Conservation (phyloP, 352 stramenopile species). For the Phytophthora multivora region DNA sequence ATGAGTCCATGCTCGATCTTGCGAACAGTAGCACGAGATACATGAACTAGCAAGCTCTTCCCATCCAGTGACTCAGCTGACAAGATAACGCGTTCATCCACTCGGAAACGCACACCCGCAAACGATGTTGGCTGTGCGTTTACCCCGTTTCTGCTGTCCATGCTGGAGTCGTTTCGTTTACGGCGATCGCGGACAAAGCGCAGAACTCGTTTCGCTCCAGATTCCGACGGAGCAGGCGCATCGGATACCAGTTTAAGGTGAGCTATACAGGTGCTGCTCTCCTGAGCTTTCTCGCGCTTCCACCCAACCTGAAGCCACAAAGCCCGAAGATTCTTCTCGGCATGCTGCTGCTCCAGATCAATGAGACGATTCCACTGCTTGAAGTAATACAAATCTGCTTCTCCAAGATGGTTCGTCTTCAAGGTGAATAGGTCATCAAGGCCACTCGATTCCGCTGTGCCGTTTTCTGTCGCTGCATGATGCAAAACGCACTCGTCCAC, state of each 20-base stretch:
- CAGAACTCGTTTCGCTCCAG: conserved; percentile 44
- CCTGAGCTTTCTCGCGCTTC: conserved; percentile 58
- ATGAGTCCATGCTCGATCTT: conserved; percentile 55
- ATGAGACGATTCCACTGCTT: conserved; percentile 75
- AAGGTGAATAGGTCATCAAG: conserved; percentile 70
- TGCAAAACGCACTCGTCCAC: conserved; percentile 86
- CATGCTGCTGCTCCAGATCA: conserved; percentile 77
- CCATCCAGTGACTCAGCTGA: conserved; percentile 74
- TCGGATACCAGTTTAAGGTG: conserved; percentile 57
- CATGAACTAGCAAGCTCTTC: conserved; percentile 66
- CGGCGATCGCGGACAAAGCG: conserved; percentile 58
- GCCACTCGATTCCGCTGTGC: conserved; percentile 63
- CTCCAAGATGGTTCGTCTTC: conserved; percentile 59
- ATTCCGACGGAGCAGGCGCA: conserved; percentile 35
- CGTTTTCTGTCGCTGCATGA: conserved; percentile 79
- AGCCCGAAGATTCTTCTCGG: conserved; percentile 65
- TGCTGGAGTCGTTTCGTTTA: conserved; percentile 13
- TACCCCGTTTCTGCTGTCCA: not conserved
- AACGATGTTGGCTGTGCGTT: conserved; percentile 42
- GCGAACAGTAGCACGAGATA: conserved; percentile 55
- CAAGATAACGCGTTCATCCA: conserved; percentile 77
- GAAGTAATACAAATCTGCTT: conserved; percentile 69
- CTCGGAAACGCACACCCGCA: conserved; percentile 58
- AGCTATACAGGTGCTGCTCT: conserved; percentile 60
- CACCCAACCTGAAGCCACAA: conserved; percentile 71